These are phyloP conservation scores for Aureobasidium sp. DNA, from an alignment of 2,329 filamentous ascomycete species.

Conservation along the genomic window DNA sequence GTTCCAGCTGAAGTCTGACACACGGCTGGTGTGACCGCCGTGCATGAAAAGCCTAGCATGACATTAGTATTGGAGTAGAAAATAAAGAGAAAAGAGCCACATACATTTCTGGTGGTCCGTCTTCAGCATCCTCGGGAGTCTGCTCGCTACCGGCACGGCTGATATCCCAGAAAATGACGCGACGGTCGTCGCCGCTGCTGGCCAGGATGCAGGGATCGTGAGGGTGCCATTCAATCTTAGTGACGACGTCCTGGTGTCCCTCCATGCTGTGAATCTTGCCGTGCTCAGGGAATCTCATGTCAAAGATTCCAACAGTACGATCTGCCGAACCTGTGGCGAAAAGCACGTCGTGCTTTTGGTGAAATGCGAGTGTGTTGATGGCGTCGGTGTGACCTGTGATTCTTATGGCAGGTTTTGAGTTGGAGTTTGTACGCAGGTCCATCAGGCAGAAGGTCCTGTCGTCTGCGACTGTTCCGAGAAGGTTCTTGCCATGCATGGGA, in stretches of 20 bases:
- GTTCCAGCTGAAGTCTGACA: constrained; percentile 98
- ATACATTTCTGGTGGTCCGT: constrained; percentile 89
- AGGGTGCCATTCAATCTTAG: constrained; percentile 91
- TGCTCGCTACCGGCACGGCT: constrained; percentile 90
- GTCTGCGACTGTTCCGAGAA: constrained; percentile 91
- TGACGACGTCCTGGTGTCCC: constrained; percentile 82
- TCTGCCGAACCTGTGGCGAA: constrained; percentile 91
- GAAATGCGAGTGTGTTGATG: constrained; percentile 94
- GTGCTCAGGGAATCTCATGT: constrained; percentile 63
- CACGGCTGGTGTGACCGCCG: constrained; percentile 92
- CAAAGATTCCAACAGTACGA: constrained; percentile 92
- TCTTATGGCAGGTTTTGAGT: constrained; percentile 44
- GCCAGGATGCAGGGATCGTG: constrained; percentile 81
- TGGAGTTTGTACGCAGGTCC: constrained; percentile 64
- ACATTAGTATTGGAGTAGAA: constrained; percentile 21
- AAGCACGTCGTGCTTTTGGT: constrained; percentile 81
- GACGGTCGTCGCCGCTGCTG: constrained; percentile 84
- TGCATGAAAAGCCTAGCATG: constrained; percentile 82
- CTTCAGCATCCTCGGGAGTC: constrained; percentile 86
- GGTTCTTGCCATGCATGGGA: constrained; percentile 66
- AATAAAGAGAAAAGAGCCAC: constrained; percentile 26
- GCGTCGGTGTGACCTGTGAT: constrained; percentile 81
- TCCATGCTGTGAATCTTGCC: constrained; percentile 84
- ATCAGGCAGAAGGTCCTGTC: constrained; percentile 89
- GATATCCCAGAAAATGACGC: constrained; percentile 95